phyloP scores from a whole-genome alignment of 1,284 basidiomycete genomes.

The Austropuccinia psidii region DNA sequence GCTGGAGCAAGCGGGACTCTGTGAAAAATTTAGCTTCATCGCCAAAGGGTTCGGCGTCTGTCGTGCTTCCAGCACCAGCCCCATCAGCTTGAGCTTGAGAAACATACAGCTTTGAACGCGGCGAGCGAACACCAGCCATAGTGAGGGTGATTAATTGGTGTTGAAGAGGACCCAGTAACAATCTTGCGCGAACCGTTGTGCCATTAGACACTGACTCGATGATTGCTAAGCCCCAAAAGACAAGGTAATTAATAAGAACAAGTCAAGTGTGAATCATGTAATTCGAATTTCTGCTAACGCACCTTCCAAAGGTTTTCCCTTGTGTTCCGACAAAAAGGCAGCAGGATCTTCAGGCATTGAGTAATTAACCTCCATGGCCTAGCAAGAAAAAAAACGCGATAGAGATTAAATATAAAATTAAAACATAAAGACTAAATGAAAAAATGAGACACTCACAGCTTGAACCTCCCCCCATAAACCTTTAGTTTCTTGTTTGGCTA shows the following conservation, averaged over 20 bases:
- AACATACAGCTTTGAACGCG: constrained; percentile 63
- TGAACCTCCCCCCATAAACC: constrained; percentile 78
- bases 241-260: background rate
- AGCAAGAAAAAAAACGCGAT: background rate
- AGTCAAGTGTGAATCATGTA: background rate
- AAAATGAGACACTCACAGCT: constrained; percentile 31
- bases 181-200: constrained; percentile 75
- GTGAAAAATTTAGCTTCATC: constrained; percentile 84
- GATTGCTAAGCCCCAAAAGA: constrained; percentile 55
- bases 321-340: constrained; percentile 81
- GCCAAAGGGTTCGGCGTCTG: constrained; percentile 44
- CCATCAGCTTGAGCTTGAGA: constrained; percentile 54
- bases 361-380: constrained; percentile 59
- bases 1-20: constrained; percentile 83
- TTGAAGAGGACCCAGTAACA: constrained; percentile 74
- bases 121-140: constrained; percentile 75
- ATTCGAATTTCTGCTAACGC: constrained; percentile 40
- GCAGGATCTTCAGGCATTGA: constrained; percentile 84
- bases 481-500: constrained; percentile 66
- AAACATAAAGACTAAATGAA: background rate
- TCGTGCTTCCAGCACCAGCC: constrained; percentile 34
- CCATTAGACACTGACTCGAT: constrained; percentile 94
- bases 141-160: constrained; percentile 78
- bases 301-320: constrained; percentile 80
- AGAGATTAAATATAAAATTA: constrained; percentile 53